Conservation (phyloP, 2,329 filamentous ascomycete genomes). For the Xylaria sp. region DNA sequence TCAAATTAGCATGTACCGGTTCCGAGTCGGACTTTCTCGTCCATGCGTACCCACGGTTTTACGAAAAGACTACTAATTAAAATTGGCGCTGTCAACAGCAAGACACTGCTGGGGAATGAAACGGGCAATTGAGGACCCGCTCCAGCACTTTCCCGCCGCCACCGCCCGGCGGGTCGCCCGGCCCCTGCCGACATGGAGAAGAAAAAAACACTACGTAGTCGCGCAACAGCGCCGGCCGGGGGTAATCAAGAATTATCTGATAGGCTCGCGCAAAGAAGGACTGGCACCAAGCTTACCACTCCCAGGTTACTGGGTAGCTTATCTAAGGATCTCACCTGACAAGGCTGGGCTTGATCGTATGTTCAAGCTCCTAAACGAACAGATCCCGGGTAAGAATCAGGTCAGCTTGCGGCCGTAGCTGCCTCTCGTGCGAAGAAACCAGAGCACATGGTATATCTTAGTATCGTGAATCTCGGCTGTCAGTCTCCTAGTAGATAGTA, state of each 20-base stretch:
- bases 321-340: conserved; percentile 23
- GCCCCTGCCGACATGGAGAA: conserved; percentile 21
- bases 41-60: conserved; percentile 2
- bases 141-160: conserved; percentile 11
- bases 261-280: background rate
- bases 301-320: conserved; percentile 19
- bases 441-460: conserved; percentile 9
- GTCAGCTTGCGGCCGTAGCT: conserved; percentile 12
- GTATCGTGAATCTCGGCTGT: conserved; percentile 8
- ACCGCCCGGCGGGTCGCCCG: conserved; percentile 18
- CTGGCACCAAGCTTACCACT: conserved; percentile 11
- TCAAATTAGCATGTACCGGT: background rate
- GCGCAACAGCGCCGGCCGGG: background rate
- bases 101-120: conserved; percentile 5
- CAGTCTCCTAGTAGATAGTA: conserved; percentile 5
- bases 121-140: conserved; percentile 28
- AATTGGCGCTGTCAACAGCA: conserved; percentile 9
- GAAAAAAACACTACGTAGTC: background rate
- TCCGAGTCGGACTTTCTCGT: background rate
- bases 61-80: conserved; percentile 2
- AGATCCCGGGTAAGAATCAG: conserved; percentile 18
- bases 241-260: conserved; percentile 17
- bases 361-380: conserved; percentile 23
- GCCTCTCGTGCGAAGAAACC: background rate
- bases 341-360: conserved; percentile 33